phyloP scores from a whole-genome alignment of 2,329 filamentous ascomycete species.

The Colletotrichum viniferum region DNA sequence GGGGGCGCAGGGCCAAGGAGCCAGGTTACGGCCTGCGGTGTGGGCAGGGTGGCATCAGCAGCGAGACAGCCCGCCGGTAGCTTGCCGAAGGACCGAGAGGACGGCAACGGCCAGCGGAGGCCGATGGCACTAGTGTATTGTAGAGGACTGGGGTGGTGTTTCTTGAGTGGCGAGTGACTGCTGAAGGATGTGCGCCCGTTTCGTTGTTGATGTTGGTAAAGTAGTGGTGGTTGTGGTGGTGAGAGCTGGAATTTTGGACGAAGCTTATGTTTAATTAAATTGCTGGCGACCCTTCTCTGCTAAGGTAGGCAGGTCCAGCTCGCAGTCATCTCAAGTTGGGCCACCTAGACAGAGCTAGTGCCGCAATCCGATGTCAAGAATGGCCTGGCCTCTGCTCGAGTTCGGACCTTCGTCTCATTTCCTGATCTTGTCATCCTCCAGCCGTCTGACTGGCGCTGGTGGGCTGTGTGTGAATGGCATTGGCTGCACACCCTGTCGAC shows the following conservation, averaged over 20 bases:
- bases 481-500: not conserved
- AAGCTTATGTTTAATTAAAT: not conserved
- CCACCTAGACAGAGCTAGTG: not conserved
- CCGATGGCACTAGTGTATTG: not conserved
- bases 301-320: not conserved
- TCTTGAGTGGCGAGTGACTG: not conserved
- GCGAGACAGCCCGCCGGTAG: not conserved
- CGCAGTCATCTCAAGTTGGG: not conserved
- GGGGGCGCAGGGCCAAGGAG: slow-evolving; percentile 4
- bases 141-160: not conserved
- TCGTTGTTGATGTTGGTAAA: not conserved
- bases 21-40: not conserved
- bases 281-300: not conserved
- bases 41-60: slow-evolving; percentile 3
- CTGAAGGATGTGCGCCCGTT: not conserved
- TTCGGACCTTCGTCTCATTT: not conserved
- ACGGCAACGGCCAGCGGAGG: not conserved
- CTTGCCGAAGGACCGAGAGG: not conserved
- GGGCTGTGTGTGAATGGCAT: not conserved
- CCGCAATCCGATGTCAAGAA: not conserved
- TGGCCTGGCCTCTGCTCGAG: not conserved
- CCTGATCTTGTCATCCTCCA: not conserved
- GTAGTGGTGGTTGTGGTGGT: not conserved
- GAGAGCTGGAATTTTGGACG: not conserved
- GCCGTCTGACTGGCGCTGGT: not conserved